Evolutionary conservation across 176 grass and related monocot species (phyloP), one percentile per base, ranked within the genome.

Genomic region (Eragrostis curvula): DNA sequence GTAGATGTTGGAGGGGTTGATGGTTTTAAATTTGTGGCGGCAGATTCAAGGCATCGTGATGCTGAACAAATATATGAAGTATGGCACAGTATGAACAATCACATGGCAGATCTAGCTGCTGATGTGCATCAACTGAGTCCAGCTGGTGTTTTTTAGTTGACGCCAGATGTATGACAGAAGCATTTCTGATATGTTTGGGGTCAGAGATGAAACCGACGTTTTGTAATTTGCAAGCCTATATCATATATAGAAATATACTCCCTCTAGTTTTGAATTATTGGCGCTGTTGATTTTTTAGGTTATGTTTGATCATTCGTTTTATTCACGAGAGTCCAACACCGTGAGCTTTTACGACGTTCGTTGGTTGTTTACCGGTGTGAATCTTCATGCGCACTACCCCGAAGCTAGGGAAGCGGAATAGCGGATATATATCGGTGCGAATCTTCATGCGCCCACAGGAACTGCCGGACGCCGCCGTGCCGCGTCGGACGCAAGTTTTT

Each of bases 1-100:
- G 87, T 92, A 46, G 92, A 92, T 74, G 82, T 77, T 30, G 75
- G 82, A 79, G 92, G 85, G 57, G 72, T 87, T 41, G 89, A 92
- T 27, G 68, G 82, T 78, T 94, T 87, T 85, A 87, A 79, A 68
- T 89, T 92, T 24, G 62, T 82, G 48, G 80, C 83, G 23, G 92
- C 84, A 0, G 92, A 94, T 82, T 80, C 89, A 64, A 87, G 89
- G 66, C 87, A 89, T 83, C 70, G 4, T 47, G 81, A 92, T 27
- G 77, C 85, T 80, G 84, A 89, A 27, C 71, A 82, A 32, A 90
- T 95, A 79, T 92, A 85, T 90, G 65, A 83, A 66, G 81, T 88
- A 55, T 95, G 85, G 78, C 66, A 80, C 45, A 81, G 79, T 89
- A 87, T 89, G 87, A 87, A 85, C 73, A 76, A 83, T 39, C 92